Evolutionary conservation across 225 moss, liverwort and hornwort genomes (phyloP).

Genomic region (Polytrichum formosum): DNA sequence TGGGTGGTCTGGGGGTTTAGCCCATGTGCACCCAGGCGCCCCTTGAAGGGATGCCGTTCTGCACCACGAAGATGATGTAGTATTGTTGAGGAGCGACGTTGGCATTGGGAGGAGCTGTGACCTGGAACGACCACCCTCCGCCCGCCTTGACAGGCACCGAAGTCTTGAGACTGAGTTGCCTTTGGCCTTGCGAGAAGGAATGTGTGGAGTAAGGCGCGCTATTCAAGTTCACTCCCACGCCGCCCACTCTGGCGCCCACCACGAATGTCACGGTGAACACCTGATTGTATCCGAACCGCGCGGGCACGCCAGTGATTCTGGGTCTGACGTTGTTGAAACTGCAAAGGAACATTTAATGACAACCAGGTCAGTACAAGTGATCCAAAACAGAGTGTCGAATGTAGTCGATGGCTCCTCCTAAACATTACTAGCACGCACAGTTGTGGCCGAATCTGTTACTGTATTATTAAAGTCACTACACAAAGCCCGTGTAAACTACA

Average conservation of each 20-base stretch:
- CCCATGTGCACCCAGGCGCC: conserved; percentile 4
- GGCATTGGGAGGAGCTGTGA: conserved; percentile 26
- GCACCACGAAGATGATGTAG: conserved; percentile 13
- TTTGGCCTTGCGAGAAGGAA: conserved; percentile 72
- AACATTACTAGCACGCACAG: too few relatives aligned
- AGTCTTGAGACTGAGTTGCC: conserved; percentile 40
- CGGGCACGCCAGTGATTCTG: background rate
- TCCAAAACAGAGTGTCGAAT: too few relatives aligned
- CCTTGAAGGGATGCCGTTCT: background rate
- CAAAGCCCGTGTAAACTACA: too few relatives aligned
- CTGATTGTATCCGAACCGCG: background rate
- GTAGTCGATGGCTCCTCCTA: too few relatives aligned
- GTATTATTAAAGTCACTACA: too few relatives aligned
- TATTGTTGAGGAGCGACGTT: conserved; percentile 41
- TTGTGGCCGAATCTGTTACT: too few relatives aligned
- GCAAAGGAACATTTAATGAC: background rate
- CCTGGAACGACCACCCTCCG: background rate
- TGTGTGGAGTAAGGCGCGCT: conserved; percentile 38
- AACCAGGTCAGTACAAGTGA: too few relatives aligned
- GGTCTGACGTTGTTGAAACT: conserved; percentile 9
- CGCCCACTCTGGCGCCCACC: background rate
- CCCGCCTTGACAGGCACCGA: conserved; percentile 31
- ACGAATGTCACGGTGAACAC: conserved; percentile 10
- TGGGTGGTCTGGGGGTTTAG: too few relatives aligned
- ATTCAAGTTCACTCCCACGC: conserved; percentile 3